A percentile compares a stretch with the other conserved stretches of the same genome.
These are phyloP conservation scores for Pleurotus giganteus DNA, from an alignment of 768 basidiomycete species.

Conservation along the genomic window DNA sequence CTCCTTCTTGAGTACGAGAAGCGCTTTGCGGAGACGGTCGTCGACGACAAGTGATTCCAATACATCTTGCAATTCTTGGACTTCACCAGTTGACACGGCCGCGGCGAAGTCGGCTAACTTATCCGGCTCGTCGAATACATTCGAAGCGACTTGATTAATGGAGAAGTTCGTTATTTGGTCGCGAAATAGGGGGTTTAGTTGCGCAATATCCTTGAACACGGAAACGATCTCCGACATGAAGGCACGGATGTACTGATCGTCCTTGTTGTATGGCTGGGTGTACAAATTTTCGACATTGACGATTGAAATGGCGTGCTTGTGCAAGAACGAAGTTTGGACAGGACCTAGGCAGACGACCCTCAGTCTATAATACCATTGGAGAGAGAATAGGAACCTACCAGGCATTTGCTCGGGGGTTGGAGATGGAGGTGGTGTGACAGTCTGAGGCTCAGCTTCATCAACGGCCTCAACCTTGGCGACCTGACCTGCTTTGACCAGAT, in stretches of 20 bases:
- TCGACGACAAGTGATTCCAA: constrained; percentile 84
- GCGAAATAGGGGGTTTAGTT: constrained; percentile 95
- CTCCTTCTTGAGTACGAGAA: constrained; percentile 95
- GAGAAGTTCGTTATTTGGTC: constrained; percentile 98
- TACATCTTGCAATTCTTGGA: constrained; percentile 89
- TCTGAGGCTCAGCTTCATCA: constrained; percentile 44
- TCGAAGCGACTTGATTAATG: constrained; percentile 87
- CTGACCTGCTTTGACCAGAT: constrained; percentile 72
- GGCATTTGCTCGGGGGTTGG: constrained; percentile 24
- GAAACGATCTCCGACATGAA: constrained; percentile 96
- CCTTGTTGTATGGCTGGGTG: constrained; percentile 84
- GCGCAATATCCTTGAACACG: constrained; percentile 98
- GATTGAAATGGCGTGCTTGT: constrained; percentile 79
- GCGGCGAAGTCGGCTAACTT: constrained; percentile 97
- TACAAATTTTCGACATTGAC: constrained; percentile 84
- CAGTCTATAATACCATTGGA: neutral
- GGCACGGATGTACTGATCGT: constrained; percentile 92
- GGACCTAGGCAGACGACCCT: constrained; percentile 37
- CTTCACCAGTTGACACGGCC: constrained; percentile 91
- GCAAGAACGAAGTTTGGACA: constrained; percentile 82
- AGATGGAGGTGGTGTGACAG: constrained; percentile 48
- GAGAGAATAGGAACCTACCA: constrained; percentile 14
- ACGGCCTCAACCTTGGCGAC: constrained; percentile 33
- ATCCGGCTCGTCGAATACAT: constrained; percentile 96
- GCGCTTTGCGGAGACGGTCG: constrained; percentile 85